phyloP scores from a whole-genome alignment of 2,329 filamentous ascomycete genomes.

The Sclerotinia spermophila region DNA sequence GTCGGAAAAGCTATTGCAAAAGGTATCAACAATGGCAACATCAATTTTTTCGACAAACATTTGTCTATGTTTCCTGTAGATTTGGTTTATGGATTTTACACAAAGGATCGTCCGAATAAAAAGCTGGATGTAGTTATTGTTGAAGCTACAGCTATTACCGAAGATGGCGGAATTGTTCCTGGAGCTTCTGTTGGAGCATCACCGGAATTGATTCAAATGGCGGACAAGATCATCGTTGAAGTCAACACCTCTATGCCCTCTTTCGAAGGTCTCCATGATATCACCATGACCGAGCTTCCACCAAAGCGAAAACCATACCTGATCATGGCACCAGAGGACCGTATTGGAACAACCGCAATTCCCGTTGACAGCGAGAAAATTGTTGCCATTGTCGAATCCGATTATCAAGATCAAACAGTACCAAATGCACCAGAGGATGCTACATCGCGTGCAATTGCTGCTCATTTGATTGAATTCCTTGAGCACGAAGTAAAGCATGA shows the following conservation, averaged over 20 bases:
- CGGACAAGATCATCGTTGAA: slow-evolving; percentile 90
- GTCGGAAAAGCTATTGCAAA: slow-evolving; percentile 87
- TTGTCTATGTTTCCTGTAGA: slow-evolving; percentile 88
- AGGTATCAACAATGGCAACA: slow-evolving; percentile 83
- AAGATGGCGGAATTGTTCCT: slow-evolving; percentile 84
- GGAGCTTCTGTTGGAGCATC: slow-evolving; percentile 82
- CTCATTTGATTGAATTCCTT: slow-evolving; percentile 77
- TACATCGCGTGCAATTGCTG: slow-evolving; percentile 67
- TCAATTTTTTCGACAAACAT: slow-evolving; percentile 93
- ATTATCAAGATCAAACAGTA: slow-evolving; percentile 73
- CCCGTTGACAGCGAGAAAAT: slow-evolving; percentile 82
- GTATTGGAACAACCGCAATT: slow-evolving; percentile 78
- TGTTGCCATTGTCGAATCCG: slow-evolving; percentile 77
- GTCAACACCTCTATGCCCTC: slow-evolving; percentile 83
- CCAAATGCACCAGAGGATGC: slow-evolving; percentile 76
- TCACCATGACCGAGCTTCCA: slow-evolving; percentile 82
- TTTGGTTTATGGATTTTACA: slow-evolving; percentile 83
- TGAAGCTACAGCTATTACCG: slow-evolving; percentile 81
- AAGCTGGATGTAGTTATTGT: slow-evolving; percentile 77
- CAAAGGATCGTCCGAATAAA: slow-evolving; percentile 65
- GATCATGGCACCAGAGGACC: slow-evolving; percentile 80
- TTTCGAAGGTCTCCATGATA: slow-evolving; percentile 86
- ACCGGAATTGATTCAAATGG: slow-evolving; percentile 84
- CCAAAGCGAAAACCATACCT: slow-evolving; percentile 80
- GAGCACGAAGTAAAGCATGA: slow-evolving; percentile 80